A percentile compares a stretch with the other conserved stretches of the same genome.
phyloP scores from a whole-genome alignment of 2,329 filamentous ascomycete species.

The Hymenoscyphus fructigenus region DNA sequence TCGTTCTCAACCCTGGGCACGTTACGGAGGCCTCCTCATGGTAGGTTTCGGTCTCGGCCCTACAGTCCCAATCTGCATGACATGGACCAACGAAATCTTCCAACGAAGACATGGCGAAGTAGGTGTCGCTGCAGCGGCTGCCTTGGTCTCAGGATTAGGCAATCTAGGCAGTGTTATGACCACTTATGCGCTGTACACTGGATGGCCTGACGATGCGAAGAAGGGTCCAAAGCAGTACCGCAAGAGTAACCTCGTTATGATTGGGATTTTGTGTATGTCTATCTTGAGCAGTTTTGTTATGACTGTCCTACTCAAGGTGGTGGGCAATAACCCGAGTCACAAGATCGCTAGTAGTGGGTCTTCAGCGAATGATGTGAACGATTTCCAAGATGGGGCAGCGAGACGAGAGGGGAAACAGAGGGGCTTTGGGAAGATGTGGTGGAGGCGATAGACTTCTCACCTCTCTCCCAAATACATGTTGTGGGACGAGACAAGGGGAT shows the following conservation, averaged over 20 bases:
- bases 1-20: slow-evolving; percentile 68
- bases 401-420: slow-evolving; percentile 57
- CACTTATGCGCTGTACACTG: slow-evolving; percentile 85
- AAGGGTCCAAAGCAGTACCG: slow-evolving; percentile 70
- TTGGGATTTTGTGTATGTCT: slow-evolving; percentile 77
- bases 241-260: slow-evolving; percentile 84
- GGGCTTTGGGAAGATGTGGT: slow-evolving; percentile 49
- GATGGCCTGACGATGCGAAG: slow-evolving; percentile 76
- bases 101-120: slow-evolving; percentile 87
- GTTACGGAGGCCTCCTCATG: slow-evolving; percentile 85
- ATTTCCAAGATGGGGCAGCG: slow-evolving; percentile 59
- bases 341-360: slow-evolving; percentile 43
- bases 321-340: slow-evolving; percentile 53
- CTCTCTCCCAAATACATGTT: neutral
- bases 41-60: slow-evolving; percentile 88
- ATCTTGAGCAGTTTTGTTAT: slow-evolving; percentile 71
- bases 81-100: slow-evolving; percentile 90
- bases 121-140: slow-evolving; percentile 81
- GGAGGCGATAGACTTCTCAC: slow-evolving; percentile 26
- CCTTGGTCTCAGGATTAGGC: slow-evolving; percentile 81
- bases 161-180: slow-evolving; percentile 85
- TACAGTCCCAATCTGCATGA: slow-evolving; percentile 91
- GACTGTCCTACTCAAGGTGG: slow-evolving; percentile 61
- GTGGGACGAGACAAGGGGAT: neutral
- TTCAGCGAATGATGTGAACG: slow-evolving; percentile 41